Evolutionary conservation across 169 alveolate genomes (phyloP), one percentile per base, ranked within the genome.

Genomic region (Eimeria sp.): DNA sequence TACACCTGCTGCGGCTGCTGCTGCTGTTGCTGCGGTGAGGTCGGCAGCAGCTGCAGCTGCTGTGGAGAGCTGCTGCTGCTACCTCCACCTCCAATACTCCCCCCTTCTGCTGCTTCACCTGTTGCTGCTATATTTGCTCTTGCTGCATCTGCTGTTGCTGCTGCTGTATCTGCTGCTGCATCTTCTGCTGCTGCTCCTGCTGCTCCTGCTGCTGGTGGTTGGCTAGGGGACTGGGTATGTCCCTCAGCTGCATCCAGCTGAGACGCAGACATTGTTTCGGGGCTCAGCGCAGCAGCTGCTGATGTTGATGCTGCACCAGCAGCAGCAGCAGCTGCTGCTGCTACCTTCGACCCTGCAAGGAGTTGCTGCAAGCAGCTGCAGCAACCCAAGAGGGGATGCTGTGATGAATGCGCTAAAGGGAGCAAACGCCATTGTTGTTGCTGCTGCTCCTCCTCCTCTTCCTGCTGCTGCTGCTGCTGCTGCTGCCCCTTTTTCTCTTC

Each of bases 1-100:
- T 82, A 82, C 90, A 82, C 63, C 90, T 51, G 90, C 90, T 82
- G 90, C 90, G 1, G 90, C 90, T 82, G 90, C 90, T 82, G 90
- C 90, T 47, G 72, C 67, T 47, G 90, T 72, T n/a, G 90, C 72
- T 54, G 20, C 20, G 80, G 80, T 10, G 11, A 40, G 14, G n/a
- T 13, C 20, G 80, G 80, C 80, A 70, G 80, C 80, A 70, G 80
- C 49, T 11, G 61, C 61, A 54, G 20, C 16, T 70, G 80, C 80
- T 70, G 80, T 47, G 1, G 80, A 20, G 18, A n/a, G 43, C 0
- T 14, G 43, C 30, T 27, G 80, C 80, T 70, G 80, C 80, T 27
- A 7, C 16, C 16, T 14, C 16, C 16, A 54, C 61, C 61, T 54
- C 4, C 61, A 1, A 34, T 34, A 34, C 2, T 34, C 40, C 30